Percentiles rank a stretch among this genome's conserved stretches.
These are phyloP conservation scores for Blastobotrys terrestris DNA, from an alignment of 805 yeast genomes.

Conservation along the genomic window DNA sequence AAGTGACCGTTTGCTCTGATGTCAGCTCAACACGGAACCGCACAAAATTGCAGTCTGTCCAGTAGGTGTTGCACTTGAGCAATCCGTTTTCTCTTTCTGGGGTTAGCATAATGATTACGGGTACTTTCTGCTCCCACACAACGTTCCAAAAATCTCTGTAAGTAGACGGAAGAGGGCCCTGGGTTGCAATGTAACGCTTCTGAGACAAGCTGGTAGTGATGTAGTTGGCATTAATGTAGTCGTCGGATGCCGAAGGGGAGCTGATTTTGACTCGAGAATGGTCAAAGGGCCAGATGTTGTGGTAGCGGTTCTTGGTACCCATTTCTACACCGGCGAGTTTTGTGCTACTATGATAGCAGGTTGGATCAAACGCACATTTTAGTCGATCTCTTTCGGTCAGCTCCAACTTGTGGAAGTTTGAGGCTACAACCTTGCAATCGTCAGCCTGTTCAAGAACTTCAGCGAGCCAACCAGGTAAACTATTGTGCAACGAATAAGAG, in stretches of 20 bases:
- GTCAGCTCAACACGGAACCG: slow-evolving; percentile 14
- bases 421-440: slow-evolving; percentile 38
- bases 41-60: slow-evolving; percentile 59
- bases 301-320: slow-evolving; percentile 78
- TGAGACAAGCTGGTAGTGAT: slow-evolving; percentile 36
- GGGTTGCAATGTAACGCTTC: slow-evolving; percentile 75
- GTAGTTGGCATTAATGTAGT: slow-evolving; percentile 85
- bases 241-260: slow-evolving; percentile 25
- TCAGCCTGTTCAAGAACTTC: slow-evolving; percentile 31
- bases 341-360: slow-evolving; percentile 28
- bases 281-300: slow-evolving; percentile 82
- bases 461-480: slow-evolving; percentile 53
- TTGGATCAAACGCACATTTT: slow-evolving; percentile 35
- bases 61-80: slow-evolving; percentile 79
- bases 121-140: slow-evolving; percentile 57
- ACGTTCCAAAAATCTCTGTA: slow-evolving; percentile 82
- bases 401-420: slow-evolving; percentile 62
- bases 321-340: slow-evolving; percentile 70
- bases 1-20: slow-evolving; percentile 18
- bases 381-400: slow-evolving; percentile 62
- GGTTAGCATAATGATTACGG: slow-evolving; percentile 71
- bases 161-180: slow-evolving; percentile 80
- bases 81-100: slow-evolving; percentile 74
- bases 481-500: background rate
- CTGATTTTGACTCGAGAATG: slow-evolving; percentile 60